phyloP scores from a whole-genome alignment of 495 filamentous ascomycete species.

The Aspergillus ostianus region DNA sequence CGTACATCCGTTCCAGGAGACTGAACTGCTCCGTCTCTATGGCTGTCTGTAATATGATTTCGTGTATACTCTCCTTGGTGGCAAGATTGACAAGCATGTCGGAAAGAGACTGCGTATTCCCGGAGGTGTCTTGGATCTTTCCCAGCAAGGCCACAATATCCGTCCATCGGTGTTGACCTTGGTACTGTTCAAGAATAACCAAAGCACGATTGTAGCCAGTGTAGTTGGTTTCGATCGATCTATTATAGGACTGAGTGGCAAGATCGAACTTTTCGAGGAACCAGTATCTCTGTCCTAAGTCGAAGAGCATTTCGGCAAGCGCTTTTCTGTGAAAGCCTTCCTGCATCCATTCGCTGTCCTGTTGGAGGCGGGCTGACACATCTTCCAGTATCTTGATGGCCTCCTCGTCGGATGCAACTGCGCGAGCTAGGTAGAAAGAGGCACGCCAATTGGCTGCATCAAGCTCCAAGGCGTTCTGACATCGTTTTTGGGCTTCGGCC shows the following conservation, averaged over 20 bases:
- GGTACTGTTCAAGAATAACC: constrained; percentile 27
- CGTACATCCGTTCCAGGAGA: constrained; percentile 29
- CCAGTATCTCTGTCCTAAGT: constrained; percentile 22
- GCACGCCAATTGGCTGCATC: constrained; percentile 15
- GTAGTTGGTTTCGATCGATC: constrained; percentile 10
- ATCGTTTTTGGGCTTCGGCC: constrained; percentile 16
- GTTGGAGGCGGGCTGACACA: constrained; percentile 5
- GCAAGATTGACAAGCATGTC: constrained; percentile 24
- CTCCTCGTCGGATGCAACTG: constrained; percentile 8
- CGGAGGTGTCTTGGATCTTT: constrained; percentile 21
- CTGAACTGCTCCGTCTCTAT: constrained; percentile 24
- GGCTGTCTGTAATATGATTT: constrained; percentile 26
- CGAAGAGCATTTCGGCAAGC: constrained; percentile 20
- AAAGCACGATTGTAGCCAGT: constrained; percentile 19
- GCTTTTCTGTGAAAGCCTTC: constrained; percentile 1
- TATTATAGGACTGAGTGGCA: constrained; percentile 13
- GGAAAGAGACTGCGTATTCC: constrained; percentile 14
- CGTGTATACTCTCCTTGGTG: constrained; percentile 29
- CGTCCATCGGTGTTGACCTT: constrained; percentile 20
- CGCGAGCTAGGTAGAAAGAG: constrained; percentile 1
- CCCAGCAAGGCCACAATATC: constrained; percentile 33
- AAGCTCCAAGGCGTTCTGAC: constrained; percentile 31
- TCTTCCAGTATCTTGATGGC: constrained; percentile 5
- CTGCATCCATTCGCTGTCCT: constrained; percentile 12
- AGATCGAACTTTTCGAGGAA: constrained; percentile 24